phyloP scores from a whole-genome alignment of 208 protist species.

The Leishmania braziliensis region DNA sequence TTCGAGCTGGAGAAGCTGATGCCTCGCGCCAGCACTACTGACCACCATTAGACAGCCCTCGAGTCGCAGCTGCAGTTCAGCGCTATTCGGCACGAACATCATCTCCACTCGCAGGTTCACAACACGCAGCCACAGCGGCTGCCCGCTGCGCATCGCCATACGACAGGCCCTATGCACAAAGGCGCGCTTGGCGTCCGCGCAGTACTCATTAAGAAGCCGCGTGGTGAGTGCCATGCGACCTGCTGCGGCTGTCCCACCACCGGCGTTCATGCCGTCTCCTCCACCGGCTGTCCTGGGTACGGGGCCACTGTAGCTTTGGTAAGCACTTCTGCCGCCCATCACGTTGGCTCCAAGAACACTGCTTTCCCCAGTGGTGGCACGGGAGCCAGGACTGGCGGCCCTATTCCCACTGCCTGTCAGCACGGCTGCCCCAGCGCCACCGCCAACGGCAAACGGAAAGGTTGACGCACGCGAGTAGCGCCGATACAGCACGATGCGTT shows the following conservation, averaged over 20 bases:
- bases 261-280: conserved; percentile 2
- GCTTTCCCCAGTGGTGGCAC: neutral
- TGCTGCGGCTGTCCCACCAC: conserved; percentile 9
- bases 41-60: conserved; percentile 79
- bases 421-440: neutral
- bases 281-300: neutral
- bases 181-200: conserved; percentile 76
- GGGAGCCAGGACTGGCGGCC: neutral
- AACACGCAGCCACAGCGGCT: conserved; percentile 52
- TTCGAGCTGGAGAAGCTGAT: conserved; percentile 43
- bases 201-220: conserved; percentile 73
- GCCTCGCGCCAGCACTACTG: conserved; percentile 31
- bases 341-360: neutral
- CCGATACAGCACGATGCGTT: conserved; percentile 69
- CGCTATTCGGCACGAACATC: conserved; percentile 80
- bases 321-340: neutral
- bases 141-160: conserved; percentile 52
- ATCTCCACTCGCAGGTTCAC: conserved; percentile 60
- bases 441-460: neutral
- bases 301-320: neutral
- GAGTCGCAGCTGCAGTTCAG: conserved; percentile 75
- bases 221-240: conserved; percentile 43
- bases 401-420: neutral
- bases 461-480: conserved; percentile 52
- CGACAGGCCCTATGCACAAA: conserved; percentile 76